A percentile compares a stretch with the other conserved stretches of the same genome.
These are phyloP conservation scores for Yamadazyma friedrichii DNA, from an alignment of 1,139 yeast species.

Conservation along the genomic window DNA sequence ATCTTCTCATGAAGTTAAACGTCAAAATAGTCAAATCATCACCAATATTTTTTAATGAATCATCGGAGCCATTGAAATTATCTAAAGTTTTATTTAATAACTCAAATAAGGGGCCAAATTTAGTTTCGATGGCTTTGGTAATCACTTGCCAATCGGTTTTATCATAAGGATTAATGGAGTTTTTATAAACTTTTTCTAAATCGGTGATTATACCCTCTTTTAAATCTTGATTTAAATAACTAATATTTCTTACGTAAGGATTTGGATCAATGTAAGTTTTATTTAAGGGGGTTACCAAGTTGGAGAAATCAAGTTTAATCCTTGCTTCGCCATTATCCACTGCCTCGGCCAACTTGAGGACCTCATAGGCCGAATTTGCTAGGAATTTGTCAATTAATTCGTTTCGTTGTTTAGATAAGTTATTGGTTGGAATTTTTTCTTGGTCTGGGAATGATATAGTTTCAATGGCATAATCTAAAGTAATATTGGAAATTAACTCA, in stretches of 20 bases:
- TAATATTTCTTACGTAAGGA: slow-evolving; percentile 45
- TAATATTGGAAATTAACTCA: slow-evolving; percentile 41
- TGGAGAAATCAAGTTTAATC: slow-evolving; percentile 47
- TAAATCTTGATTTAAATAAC: slow-evolving; percentile 30
- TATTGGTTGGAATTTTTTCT: slow-evolving; percentile 9
- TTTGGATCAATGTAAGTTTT: slow-evolving; percentile 45
- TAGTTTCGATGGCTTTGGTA: slow-evolving; percentile 43
- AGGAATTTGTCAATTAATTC: slow-evolving; percentile 17
- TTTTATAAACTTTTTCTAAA: slow-evolving; percentile 24
- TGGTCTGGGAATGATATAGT: slow-evolving; percentile 32
- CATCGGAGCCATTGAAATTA: slow-evolving; percentile 1
- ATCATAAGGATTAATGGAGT: slow-evolving; percentile 30
- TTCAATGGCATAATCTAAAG: slow-evolving; percentile 33
- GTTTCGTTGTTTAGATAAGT: slow-evolving; percentile 17
- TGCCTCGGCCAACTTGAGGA: slow-evolving; percentile 32
- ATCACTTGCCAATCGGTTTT: slow-evolving; percentile 53
- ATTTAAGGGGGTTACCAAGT: slow-evolving; percentile 49
- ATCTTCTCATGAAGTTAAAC: slow-evolving; percentile 39
- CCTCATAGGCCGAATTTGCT: slow-evolving; percentile 26
- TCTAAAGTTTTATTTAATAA: slow-evolving; percentile 31
- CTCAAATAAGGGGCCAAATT: slow-evolving; percentile 48
- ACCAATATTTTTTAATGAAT: slow-evolving; percentile 6
- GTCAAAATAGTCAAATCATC: slow-evolving; percentile 8
- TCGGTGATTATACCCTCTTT: slow-evolving; percentile 31
- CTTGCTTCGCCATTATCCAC: slow-evolving; percentile 47